These are phyloP conservation scores for Colletotrichum higginsianum DNA, from an alignment of 2,329 filamentous ascomycete genomes.

Conservation along the genomic window DNA sequence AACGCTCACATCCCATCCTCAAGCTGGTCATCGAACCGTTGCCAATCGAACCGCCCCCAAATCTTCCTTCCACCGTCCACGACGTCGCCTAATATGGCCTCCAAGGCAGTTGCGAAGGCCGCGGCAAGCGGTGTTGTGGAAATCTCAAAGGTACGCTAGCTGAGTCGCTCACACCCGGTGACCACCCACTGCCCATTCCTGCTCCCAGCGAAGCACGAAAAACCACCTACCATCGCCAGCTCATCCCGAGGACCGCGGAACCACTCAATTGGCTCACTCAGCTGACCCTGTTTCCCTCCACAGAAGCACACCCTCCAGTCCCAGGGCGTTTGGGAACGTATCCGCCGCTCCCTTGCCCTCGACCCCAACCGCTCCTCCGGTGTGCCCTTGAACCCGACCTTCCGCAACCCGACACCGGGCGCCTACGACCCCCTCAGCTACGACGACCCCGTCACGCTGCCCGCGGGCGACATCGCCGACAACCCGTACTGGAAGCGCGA, in stretches of 20 bases:
- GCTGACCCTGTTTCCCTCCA: constrained; percentile 28
- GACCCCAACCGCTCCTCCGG: constrained; percentile 92
- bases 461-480: constrained; percentile 90
- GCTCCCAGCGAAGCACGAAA: constrained; percentile 17
- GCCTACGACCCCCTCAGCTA: constrained; percentile 78
- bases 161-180: constrained; percentile 26
- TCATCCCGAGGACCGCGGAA: constrained; percentile 30
- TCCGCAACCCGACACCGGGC: constrained; percentile 88
- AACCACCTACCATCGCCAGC: constrained; percentile 8
- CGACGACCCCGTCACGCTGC: constrained; percentile 86
- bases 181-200: neutral
- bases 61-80: constrained; percentile 43
- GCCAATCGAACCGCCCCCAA: constrained; percentile 23
- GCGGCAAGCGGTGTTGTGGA: constrained; percentile 65
- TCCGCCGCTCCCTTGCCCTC: constrained; percentile 84
- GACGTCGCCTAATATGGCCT: constrained; percentile 67
- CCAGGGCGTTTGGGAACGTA: constrained; percentile 85
- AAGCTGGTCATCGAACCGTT: constrained; percentile 31
- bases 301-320: constrained; percentile 98
- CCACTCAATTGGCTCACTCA: neutral
- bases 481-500: constrained; percentile 99
- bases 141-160: constrained; percentile 69
- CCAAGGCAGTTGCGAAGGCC: constrained; percentile 71
- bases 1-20: constrained; percentile 39
- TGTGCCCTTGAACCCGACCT: constrained; percentile 92